Conservation (phyloP, 768 basidiomycete genomes). For the Brasilioporus rufonigricans region DNA sequence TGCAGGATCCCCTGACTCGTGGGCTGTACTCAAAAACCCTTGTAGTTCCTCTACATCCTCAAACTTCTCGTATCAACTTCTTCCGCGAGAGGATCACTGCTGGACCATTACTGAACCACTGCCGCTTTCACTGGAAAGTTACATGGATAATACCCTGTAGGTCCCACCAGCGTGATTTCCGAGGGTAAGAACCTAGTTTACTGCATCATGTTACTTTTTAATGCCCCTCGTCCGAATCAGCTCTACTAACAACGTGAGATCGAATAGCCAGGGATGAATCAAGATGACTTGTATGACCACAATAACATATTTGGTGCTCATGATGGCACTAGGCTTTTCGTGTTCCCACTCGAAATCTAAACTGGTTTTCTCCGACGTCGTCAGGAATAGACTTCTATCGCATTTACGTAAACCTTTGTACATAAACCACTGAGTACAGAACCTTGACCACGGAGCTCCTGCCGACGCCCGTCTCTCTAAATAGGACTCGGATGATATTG, state of each 20-base stretch:
- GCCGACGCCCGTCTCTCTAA: no score
- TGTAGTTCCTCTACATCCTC: slow-evolving; percentile 3
- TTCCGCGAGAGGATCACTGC: background rate
- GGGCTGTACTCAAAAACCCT: slow-evolving; percentile 2
- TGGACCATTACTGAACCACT: no score
- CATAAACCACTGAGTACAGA: no score
- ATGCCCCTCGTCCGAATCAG: slow-evolving; percentile 6
- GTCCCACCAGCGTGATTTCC: background rate
- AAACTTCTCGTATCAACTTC: background rate
- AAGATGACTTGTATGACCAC: slow-evolving; percentile 7
- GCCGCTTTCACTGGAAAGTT: background rate
- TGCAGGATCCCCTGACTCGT: background rate
- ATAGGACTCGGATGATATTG: no score
- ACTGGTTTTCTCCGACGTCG: background rate
- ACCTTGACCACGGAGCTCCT: no score
- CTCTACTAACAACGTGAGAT: slow-evolving; percentile 2
- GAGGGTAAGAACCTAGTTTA: slow-evolving; percentile 5
- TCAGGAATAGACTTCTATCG: background rate
- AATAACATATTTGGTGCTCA: slow-evolving; percentile 11
- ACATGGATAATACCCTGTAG: slow-evolving; percentile 8
- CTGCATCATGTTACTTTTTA: background rate
- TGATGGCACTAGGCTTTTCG: slow-evolving; percentile 6
- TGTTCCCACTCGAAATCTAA: background rate
- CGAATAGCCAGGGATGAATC: slow-evolving; percentile 9
- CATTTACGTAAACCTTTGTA: slow-evolving; percentile 5